Evolutionary conservation across 441 rosid genomes (phyloP), one percentile per base, ranked within the genome.

Genomic region (Adansonia rubrostipa): DNA sequence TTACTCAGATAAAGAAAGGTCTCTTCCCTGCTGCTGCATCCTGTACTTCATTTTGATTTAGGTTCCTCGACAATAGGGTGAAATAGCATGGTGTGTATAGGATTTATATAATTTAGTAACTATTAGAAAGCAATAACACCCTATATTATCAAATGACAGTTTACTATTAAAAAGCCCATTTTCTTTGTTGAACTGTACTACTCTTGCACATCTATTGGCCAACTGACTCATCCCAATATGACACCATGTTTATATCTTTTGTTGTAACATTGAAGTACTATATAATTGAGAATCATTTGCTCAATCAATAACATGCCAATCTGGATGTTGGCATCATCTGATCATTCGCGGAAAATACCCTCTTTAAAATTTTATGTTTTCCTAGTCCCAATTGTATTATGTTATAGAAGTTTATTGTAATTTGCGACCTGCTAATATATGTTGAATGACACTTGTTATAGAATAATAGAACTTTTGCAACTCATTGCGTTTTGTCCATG

Each of bases 261-360:
- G 53, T 44, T 44, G 28, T 66, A 70, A 50, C 17, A 14, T 24
- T 50, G 58, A 70, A 70, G 7, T 50, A 70, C 13, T 24, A 14
- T 70, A 11, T 70, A 50, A 42, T 24, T 22, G 13, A 50, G 20
- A 71, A 54, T 10, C 15, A 4, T 53, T 71, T 66, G 7, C 62
- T 36, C 15, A 71, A 47, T 71, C 62, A 28, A 9, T 53, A 71
- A 54, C 63, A 72, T 33, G 63, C 48, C 14, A 33, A 56, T 71
- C 63, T 33, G 50, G 75, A 36, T 3, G 20, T 48, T 3, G 33
- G 10, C 50, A 72, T 72, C 75, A 11, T 36, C 48, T 10, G 64
- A 72, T 17, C 9, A n/a, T 72, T 72, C 33, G 3, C 8, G 8
- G 48, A 11, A 54, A n/a, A 72, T 33, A 36, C 40, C 40, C 40